These are phyloP conservation scores for Pseudohalonectria lignicola DNA, from an alignment of 2,329 filamentous ascomycete species.

Conservation along the genomic window DNA sequence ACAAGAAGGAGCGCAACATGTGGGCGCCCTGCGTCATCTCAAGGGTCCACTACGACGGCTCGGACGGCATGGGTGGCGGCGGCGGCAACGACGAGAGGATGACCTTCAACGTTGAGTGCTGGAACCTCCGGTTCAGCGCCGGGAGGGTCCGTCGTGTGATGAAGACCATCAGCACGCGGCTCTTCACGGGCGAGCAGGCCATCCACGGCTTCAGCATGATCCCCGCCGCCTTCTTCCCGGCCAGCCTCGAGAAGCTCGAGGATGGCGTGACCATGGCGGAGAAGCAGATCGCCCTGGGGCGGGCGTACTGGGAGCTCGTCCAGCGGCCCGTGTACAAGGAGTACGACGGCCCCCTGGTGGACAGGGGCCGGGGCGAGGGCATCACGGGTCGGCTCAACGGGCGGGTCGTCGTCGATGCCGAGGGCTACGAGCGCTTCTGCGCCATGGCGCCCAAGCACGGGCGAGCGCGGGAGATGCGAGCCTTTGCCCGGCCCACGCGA, in stretches of 20 bases:
- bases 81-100: slow-evolving; percentile 3
- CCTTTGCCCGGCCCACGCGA: slow-evolving; percentile 7
- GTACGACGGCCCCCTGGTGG: slow-evolving; percentile 29
- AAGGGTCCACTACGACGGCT: slow-evolving; percentile 11
- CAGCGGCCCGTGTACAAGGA: slow-evolving; percentile 33
- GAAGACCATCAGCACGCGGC: slow-evolving; percentile 21
- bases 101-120: slow-evolving; percentile 21
- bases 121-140: slow-evolving; percentile 26
- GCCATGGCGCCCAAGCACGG: slow-evolving; percentile 5
- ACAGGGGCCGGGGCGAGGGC: slow-evolving; percentile 12
- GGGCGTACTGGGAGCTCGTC: slow-evolving; percentile 33
- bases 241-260: slow-evolving; percentile 14
- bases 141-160: slow-evolving; percentile 24
- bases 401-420: slow-evolving; percentile 30
- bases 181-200: slow-evolving; percentile 31
- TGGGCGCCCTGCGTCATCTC: slow-evolving; percentile 32
- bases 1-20: slow-evolving; percentile 23
- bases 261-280: slow-evolving; percentile 18
- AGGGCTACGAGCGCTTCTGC: slow-evolving; percentile 26
- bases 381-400: slow-evolving; percentile 16
- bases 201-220: slow-evolving; percentile 28
- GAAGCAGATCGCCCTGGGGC: slow-evolving; percentile 28
- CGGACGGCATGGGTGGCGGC: not conserved
- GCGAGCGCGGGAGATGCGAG: too few species aligned
- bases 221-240: slow-evolving; percentile 29